A percentile compares a stretch with the other conserved stretches of the same genome.
Conservation (phyloP, 2,329 filamentous ascomycete genomes). For the Macrophomina phaseolina region DNA sequence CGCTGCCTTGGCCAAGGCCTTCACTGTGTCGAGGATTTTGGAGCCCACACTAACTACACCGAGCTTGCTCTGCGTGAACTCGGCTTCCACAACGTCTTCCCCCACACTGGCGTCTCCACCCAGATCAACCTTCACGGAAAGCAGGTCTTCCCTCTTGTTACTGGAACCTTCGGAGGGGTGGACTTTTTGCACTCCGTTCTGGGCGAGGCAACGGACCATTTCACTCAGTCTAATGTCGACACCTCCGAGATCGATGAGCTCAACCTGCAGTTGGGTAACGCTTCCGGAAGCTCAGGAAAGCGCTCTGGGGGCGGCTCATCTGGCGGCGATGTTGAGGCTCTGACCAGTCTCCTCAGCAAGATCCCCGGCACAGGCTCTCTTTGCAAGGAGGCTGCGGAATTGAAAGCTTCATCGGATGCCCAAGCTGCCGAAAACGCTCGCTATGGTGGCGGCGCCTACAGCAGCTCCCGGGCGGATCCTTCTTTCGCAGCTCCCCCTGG, state of each 20-base stretch:
- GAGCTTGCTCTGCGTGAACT: constrained; percentile 60
- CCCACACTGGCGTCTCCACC: constrained; percentile 56
- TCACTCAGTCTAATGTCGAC: constrained; percentile 52
- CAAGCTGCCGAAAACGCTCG: constrained; percentile 50
- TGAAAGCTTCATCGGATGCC: constrained; percentile 55
- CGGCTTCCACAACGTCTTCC: constrained; percentile 58
- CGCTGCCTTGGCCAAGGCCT: constrained; percentile 59
- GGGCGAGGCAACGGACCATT: constrained; percentile 56
- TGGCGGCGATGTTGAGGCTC: constrained; percentile 41
- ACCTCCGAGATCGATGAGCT: constrained; percentile 52
- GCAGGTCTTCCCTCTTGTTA: constrained; percentile 58
- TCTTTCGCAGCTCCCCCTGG: constrained; percentile 52
- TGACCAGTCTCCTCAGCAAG: constrained; percentile 76
- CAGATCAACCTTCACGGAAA: constrained; percentile 54
- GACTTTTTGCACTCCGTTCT: constrained; percentile 58
- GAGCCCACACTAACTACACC: constrained; percentile 61
- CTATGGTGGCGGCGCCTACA: constrained; percentile 48
- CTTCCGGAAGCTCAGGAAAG: constrained; percentile 40
- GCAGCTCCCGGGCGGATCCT: constrained; percentile 42
- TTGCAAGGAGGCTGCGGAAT: constrained; percentile 51
- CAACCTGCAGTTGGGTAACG: constrained; percentile 51
- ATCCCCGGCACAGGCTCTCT: constrained; percentile 66
- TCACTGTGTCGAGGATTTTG: constrained; percentile 61
- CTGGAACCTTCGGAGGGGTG: constrained; percentile 61
- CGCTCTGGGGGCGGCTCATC: constrained; percentile 40